These are phyloP conservation scores for Boletus eberwhitei DNA, from an alignment of 768 basidiomycete genomes.

Conservation along the genomic window DNA sequence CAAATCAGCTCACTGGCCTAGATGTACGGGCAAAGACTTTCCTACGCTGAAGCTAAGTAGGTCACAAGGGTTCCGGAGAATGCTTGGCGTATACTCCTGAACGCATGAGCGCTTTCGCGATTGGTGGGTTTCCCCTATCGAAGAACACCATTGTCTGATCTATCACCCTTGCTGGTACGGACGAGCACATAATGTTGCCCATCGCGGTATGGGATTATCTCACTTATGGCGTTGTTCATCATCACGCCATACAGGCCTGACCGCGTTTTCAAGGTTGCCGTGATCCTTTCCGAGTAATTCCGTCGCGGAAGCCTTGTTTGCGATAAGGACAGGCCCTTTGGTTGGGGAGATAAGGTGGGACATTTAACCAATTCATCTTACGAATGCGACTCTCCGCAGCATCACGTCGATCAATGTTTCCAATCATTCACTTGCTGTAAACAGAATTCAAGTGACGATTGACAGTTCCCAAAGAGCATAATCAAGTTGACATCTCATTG, in stretches of 20 bases:
- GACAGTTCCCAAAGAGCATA: constrained; percentile 9
- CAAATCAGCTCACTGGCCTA: constrained; percentile 15
- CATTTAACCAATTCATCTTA: constrained; percentile 3
- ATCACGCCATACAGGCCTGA: neutral
- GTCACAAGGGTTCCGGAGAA: constrained; percentile 8
- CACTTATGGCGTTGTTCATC: neutral
- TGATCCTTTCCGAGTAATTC: neutral
- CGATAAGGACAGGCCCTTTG: constrained; percentile 23
- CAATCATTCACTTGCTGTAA: constrained; percentile 1
- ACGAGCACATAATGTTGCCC: neutral
- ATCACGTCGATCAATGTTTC: constrained; percentile 11
- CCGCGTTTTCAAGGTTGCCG: neutral
- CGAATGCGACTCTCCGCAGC: constrained; percentile 10
- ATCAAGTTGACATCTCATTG: constrained; percentile 7
- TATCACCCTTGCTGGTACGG: neutral
- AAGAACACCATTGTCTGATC: constrained; percentile 2
- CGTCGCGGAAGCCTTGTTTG: constrained; percentile 1
- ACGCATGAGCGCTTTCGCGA: constrained; percentile 20
- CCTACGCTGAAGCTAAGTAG: constrained; percentile 5
- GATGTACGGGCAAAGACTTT: neutral
- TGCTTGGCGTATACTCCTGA: constrained; percentile 7
- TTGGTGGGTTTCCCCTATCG: constrained; percentile 19
- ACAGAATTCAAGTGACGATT: neutral
- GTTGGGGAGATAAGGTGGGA: constrained; percentile 21
- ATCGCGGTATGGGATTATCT: neutral